phyloP scores from a whole-genome alignment of 306 rosid genomes.

The Acacia melanoxylon region DNA sequence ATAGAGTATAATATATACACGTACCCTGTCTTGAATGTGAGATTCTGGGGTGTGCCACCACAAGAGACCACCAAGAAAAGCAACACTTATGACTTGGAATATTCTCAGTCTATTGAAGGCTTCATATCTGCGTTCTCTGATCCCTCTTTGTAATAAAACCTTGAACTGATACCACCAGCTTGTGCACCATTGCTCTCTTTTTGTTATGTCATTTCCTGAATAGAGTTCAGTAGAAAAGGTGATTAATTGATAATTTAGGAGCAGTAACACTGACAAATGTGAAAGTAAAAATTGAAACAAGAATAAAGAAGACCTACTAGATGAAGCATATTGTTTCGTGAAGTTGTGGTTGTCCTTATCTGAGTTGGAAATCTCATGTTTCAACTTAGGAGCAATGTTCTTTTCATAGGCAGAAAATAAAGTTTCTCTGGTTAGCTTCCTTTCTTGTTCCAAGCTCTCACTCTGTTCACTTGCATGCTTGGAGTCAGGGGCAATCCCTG shows the following conservation, averaged over 20 bases:
- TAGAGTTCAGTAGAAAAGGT: background rate
- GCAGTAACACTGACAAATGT: background rate
- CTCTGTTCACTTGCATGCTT: slow-evolving; percentile 50
- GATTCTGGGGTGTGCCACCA: slow-evolving; percentile 89
- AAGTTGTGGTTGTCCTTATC: slow-evolving; percentile 42
- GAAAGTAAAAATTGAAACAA: background rate
- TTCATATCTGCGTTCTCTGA: slow-evolving; percentile 67
- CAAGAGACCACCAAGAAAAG: slow-evolving; percentile 79
- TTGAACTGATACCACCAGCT: slow-evolving; percentile 91
- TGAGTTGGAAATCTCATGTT: slow-evolving; percentile 54
- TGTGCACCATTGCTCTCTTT: slow-evolving; percentile 65
- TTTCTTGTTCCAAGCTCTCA: slow-evolving; percentile 64
- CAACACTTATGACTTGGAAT: slow-evolving; percentile 81
- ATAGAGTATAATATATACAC: background rate
- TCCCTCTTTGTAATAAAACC: slow-evolving; percentile 72
- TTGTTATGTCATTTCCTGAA: slow-evolving; percentile 41
- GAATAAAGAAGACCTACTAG: slow-evolving; percentile 35
- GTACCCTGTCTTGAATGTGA: slow-evolving; percentile 65
- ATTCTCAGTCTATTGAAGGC: slow-evolving; percentile 76
- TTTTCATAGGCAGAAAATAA: slow-evolving; percentile 68
- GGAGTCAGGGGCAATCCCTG: slow-evolving; percentile 69
- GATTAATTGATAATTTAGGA: background rate
- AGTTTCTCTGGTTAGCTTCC: slow-evolving; percentile 55
- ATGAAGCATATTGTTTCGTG: slow-evolving; percentile 43
- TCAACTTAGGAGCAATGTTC: slow-evolving; percentile 56